phyloP scores from a whole-genome alignment of 306 rosid genomes.

The Dalbergia oliveri region DNA sequence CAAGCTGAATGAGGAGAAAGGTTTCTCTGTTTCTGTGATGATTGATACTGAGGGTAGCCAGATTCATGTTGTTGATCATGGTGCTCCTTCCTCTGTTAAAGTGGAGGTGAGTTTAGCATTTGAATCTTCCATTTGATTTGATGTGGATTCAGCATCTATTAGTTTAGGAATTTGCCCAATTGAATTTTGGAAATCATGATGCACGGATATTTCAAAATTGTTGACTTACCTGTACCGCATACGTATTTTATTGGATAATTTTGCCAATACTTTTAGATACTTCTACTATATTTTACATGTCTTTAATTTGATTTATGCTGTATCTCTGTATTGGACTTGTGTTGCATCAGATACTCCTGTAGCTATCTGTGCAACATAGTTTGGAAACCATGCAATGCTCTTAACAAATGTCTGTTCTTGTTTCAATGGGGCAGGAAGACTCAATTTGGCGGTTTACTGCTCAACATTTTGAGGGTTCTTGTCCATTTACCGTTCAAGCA shows the following conservation, averaged over 20 bases:
- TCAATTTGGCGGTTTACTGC: slow-evolving; percentile 81
- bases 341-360: too few relatives aligned
- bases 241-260: too few relatives aligned
- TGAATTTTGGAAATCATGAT: slow-evolving; percentile 11
- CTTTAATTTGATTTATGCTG: too few relatives aligned
- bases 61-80: slow-evolving; percentile 90
- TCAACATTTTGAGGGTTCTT: slow-evolving; percentile 70
- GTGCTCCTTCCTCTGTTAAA: slow-evolving; percentile 81
- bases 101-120: slow-evolving; percentile 62
- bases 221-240: too few relatives aligned
- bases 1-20: slow-evolving; percentile 72
- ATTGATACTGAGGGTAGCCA: slow-evolving; percentile 95
- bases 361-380: too few relatives aligned
- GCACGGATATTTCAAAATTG: too few relatives aligned
- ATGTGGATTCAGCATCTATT: slow-evolving; percentile 1
- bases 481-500: slow-evolving; percentile 78
- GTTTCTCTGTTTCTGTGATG: slow-evolving; percentile 81
- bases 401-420: slow-evolving; percentile 22
- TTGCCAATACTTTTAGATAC: too few relatives aligned
- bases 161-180: not conserved
- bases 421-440: slow-evolving; percentile 66
- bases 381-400: not conserved
- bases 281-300: too few relatives aligned
- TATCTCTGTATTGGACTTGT: too few relatives aligned
- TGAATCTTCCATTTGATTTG: not conserved